Base-by-base conservation (phyloP, 2,329 filamentous ascomycete species). In the Rugonectria rugulosa region DNA sequence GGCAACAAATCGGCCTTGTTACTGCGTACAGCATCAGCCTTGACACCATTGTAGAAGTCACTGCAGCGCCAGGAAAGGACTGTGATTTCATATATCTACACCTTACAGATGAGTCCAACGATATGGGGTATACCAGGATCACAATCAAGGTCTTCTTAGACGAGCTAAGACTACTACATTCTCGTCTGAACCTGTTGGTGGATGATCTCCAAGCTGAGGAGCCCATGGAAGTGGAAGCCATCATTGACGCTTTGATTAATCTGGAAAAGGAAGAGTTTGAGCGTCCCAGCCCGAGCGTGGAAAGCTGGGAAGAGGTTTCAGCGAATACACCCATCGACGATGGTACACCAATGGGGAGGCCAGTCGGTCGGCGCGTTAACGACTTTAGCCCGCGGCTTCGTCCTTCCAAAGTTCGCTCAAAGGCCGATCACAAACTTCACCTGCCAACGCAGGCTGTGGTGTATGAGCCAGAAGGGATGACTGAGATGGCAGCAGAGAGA, bases 71-170 rank as follows among this genome's bases (percentile, higher is more conserved):
- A 11, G 95, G 95, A 17, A 88, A 88, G 70, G 92, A 97, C 66
- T 97, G 92, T 69, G 95, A 99, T 74, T 96, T 93, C 71, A 83
- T 98, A 24, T 96, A 92, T 71, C 75, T 99, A 32, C 93, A 97
- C 68, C 81, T 87, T 5, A 78, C 79, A 48, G 87, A 89, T 66
- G 82, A 88, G 43, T 79, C 78, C 37, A 83, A 83, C 50, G 84
- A 85, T 54, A 84, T 82, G 37, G 87, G 84, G 11, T 88, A 88
- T 42, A 87, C 88, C 4, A 83, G 91, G 47, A 85, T 98, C 56
- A 94, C 91, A 0, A 86, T 99, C 69, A 98, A 97, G 77, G 90
- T 91, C 0, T 99, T 97, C 77, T 79, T 99, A 20, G 94, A 98
- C 65, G 90, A 95, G 20, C 79, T 97, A 37, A 85, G 86, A 59